phyloP scores from a whole-genome alignment of 768 basidiomycete genomes.

The Mrakia gelida region DNA sequence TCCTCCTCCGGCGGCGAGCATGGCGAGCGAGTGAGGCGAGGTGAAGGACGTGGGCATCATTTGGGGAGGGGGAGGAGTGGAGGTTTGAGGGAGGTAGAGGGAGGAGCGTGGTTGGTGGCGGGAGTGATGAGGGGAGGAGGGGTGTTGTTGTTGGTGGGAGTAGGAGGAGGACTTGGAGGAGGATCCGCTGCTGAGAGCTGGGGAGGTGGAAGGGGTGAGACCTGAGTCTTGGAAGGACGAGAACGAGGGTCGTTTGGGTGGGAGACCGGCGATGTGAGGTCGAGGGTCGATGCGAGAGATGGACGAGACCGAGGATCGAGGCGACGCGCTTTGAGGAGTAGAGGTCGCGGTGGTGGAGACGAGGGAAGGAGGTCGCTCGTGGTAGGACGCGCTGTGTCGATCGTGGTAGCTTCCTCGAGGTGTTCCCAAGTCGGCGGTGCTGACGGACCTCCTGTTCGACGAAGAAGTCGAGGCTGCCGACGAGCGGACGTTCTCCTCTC shows the following conservation, averaged over 20 bases:
- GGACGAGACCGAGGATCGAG: slow-evolving; percentile 8
- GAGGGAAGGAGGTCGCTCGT: slow-evolving; percentile 27
- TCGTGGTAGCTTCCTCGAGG: neutral
- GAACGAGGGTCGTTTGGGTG: neutral
- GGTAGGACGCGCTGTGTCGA: neutral
- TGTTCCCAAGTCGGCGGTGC: neutral
- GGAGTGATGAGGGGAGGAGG: neutral
- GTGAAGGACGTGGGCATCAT: slow-evolving; percentile 7
- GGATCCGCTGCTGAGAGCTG: neutral
- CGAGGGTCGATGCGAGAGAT: neutral
- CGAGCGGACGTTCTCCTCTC: neutral
- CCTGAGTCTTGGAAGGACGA: neutral
- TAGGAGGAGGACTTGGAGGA: neutral
- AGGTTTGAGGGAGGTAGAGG: neutral
- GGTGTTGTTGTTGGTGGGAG: neutral
- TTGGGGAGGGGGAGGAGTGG: neutral
- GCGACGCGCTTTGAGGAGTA: slow-evolving; percentile 15
- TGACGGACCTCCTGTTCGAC: neutral
- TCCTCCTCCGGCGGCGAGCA: neutral
- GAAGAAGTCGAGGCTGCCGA: neutral
- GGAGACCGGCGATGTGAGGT: neutral
- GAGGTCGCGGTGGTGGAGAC: slow-evolving; percentile 22
- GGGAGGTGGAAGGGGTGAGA: neutral
- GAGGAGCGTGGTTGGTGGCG: neutral
- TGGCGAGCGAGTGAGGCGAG: neutral